These are phyloP conservation scores for Fusarium sp. DNA, from an alignment of 2,329 filamentous ascomycete species.

Conservation along the genomic window DNA sequence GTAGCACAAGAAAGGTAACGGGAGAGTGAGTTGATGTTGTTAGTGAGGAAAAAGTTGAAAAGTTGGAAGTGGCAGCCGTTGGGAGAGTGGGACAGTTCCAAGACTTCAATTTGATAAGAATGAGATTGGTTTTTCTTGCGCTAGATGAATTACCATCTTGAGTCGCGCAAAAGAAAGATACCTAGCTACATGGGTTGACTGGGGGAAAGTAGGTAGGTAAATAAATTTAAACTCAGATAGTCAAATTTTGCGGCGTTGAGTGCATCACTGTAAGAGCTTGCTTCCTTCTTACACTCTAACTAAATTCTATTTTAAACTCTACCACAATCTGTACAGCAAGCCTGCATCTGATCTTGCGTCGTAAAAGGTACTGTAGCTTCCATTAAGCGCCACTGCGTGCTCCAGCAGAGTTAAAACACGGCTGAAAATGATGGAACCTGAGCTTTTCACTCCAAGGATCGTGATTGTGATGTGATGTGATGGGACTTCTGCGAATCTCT, in stretches of 20 bases:
- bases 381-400: not conserved
- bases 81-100: slow-evolving; percentile 26
- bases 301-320: slow-evolving; percentile 26
- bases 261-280: not conserved
- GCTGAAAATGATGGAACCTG: not conserved
- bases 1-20: slow-evolving; percentile 7
- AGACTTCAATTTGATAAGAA: slow-evolving; percentile 11
- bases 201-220: slow-evolving; percentile 34
- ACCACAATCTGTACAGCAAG: slow-evolving; percentile 1
- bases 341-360: not conserved
- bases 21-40: not conserved
- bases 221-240: slow-evolving; percentile 27
- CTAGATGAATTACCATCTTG: not conserved
- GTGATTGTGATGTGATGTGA: too few species aligned
- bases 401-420: not conserved
- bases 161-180: not conserved
- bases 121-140: slow-evolving; percentile 1
- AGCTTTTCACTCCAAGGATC: not conserved
- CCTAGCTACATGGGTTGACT: slow-evolving; percentile 11
- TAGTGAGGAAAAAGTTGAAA: slow-evolving; percentile 15
- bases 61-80: slow-evolving; percentile 30
- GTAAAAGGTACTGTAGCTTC: not conserved
- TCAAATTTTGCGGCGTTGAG: slow-evolving; percentile 7
- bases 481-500: slow-evolving; percentile 3
- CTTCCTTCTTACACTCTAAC: slow-evolving; percentile 5